Conservation (phyloP, 306 rosid species). For the Dryas octopetala region DNA sequence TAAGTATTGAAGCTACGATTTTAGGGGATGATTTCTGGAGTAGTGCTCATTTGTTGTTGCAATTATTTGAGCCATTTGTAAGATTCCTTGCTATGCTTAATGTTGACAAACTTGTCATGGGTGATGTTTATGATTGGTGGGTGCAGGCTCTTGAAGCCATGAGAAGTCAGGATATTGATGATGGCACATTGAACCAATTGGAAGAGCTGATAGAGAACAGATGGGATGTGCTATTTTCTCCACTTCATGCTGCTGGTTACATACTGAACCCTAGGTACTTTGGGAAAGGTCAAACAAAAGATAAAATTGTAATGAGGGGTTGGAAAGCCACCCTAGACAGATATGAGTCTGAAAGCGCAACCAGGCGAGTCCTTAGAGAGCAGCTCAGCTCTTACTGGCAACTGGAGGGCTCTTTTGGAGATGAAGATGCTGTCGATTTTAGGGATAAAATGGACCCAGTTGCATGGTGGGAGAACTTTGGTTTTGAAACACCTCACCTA, state of each 20-base stretch:
- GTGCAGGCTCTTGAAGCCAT: slow-evolving; percentile 43
- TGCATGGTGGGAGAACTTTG: slow-evolving; percentile 66
- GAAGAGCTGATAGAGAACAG: slow-evolving; percentile 51
- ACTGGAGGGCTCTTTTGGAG: slow-evolving; percentile 45
- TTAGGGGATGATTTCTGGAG: slow-evolving; percentile 50
- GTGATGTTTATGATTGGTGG: slow-evolving; percentile 54
- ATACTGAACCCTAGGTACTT: slow-evolving; percentile 49
- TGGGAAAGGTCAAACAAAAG: slow-evolving; percentile 55
- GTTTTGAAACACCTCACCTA: slow-evolving; percentile 43
- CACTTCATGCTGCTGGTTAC: slow-evolving; percentile 60
- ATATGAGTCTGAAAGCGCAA: slow-evolving; percentile 37
- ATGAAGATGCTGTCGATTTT: slow-evolving; percentile 52
- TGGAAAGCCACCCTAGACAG: slow-evolving; percentile 59
- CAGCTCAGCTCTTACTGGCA: slow-evolving; percentile 60
- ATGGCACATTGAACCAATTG: slow-evolving; percentile 34
- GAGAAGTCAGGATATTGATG: slow-evolving; percentile 37
- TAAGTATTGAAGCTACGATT: slow-evolving; percentile 44
- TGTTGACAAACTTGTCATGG: slow-evolving; percentile 46
- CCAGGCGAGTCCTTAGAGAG: slow-evolving; percentile 48
- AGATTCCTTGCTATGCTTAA: slow-evolving; percentile 35
- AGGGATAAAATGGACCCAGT: slow-evolving; percentile 51
- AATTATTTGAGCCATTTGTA: slow-evolving; percentile 45
- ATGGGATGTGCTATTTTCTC: slow-evolving; percentile 57
- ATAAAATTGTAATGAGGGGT: slow-evolving; percentile 53
- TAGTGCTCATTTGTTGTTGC: slow-evolving; percentile 36